Percentiles rank a stretch among this genome's conserved stretches.
These are phyloP conservation scores for Metschnikowia peoriensis DNA, from an alignment of 805 yeast genomes.

Conservation along the genomic window DNA sequence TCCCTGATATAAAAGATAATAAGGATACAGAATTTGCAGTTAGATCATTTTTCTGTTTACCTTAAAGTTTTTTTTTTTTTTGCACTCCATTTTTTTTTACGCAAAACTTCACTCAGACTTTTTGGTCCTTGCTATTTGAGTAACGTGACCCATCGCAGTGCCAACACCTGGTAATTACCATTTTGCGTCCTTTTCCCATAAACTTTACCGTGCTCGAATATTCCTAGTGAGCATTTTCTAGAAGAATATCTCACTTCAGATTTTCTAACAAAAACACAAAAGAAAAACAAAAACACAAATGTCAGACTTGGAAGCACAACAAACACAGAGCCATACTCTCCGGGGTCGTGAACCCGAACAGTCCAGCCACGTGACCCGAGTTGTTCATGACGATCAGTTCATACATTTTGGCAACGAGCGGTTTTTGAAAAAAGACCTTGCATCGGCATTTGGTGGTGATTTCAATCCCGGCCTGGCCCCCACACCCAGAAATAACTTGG, in stretches of 20 bases:
- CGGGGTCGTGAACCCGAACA: background rate
- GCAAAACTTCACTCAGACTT: background rate
- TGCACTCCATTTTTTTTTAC: background rate
- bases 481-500: conserved; percentile 45
- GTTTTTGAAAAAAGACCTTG: conserved; percentile 59
- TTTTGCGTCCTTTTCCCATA: background rate
- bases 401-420: conserved; percentile 70
- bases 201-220: too few species aligned
- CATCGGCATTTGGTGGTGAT: conserved; percentile 76
- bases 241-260: too few species aligned
- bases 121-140: background rate
- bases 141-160: too few species aligned
- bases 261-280: too few species aligned
- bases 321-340: conserved; percentile 30
- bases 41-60: too few species aligned
- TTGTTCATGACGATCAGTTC: conserved; percentile 54
- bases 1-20: background rate
- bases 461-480: conserved; percentile 61
- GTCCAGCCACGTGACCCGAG: conserved; percentile 25
- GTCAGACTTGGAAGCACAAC: conserved; percentile 38
- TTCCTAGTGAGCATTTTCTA: too few species aligned
- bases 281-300: conserved; percentile 6
- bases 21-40: background rate
- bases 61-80: background rate
- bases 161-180: background rate